Conservation (phyloP, 495 filamentous ascomycete genomes). For the Tuber calosporum region DNA sequence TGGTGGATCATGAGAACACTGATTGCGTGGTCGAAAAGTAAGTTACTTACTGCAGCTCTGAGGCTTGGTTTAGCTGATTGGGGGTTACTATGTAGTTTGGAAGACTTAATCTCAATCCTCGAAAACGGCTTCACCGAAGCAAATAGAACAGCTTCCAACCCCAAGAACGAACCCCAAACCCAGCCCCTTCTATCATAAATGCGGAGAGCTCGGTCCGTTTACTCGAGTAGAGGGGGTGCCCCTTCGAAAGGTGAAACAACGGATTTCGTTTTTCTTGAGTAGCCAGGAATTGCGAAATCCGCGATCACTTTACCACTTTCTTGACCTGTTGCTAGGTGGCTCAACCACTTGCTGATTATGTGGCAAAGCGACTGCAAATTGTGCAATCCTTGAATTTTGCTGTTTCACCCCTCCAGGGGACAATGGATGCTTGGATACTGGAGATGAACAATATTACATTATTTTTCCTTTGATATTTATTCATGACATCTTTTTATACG, state of each 20-base stretch:
- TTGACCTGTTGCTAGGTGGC: too few relatives aligned
- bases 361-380: too few relatives aligned
- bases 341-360: too few relatives aligned
- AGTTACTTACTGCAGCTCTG: slow-evolving; percentile 21
- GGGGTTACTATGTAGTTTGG: slow-evolving; percentile 55
- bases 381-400: too few relatives aligned
- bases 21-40: slow-evolving; percentile 48
- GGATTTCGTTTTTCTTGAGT: too few relatives aligned
- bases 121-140: slow-evolving; percentile 58
- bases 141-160: slow-evolving; percentile 12
- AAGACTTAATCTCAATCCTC: slow-evolving; percentile 64
- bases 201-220: background rate
- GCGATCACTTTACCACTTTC: too few relatives aligned
- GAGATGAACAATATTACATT: background rate
- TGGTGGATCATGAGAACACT: slow-evolving; percentile 70
- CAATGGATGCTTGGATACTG: background rate
- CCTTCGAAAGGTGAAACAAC: too few relatives aligned
- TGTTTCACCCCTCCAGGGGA: too few relatives aligned
- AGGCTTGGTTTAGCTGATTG: slow-evolving; percentile 3
- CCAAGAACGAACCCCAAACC: background rate
- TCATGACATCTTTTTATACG: background rate
- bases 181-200: background rate
- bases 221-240: background rate
- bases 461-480: background rate
- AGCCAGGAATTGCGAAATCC: too few relatives aligned